Evolutionary conservation across 2,329 filamentous ascomycete species (phyloP).

Genomic region (Xylaria sp.): DNA sequence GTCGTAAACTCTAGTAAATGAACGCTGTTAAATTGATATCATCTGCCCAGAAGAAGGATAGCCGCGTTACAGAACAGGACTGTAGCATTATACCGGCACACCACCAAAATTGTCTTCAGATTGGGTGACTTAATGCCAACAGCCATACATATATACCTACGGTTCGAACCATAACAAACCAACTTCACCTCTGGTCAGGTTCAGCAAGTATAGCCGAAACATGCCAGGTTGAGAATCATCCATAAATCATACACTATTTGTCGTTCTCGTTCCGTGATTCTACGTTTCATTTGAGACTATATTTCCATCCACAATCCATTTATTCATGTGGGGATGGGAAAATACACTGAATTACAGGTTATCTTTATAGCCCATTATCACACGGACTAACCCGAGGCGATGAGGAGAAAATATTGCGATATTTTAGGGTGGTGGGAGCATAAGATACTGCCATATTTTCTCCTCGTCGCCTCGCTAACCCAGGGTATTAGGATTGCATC

Average conservation of each 20-base stretch:
- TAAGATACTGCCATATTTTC: too few relatives aligned
- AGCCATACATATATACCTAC: too few relatives aligned
- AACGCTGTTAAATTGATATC: background rate
- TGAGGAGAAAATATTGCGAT: too few relatives aligned
- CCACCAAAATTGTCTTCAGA: too few relatives aligned
- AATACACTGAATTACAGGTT: background rate
- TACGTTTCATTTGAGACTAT: background rate
- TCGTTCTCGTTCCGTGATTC: background rate
- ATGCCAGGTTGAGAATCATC: background rate
- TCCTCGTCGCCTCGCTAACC: too few relatives aligned
- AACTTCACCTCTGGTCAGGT: background rate
- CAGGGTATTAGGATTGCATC: too few relatives aligned
- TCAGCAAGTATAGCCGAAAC: background rate
- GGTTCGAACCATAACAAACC: background rate
- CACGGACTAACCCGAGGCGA: too few relatives aligned
- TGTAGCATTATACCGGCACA: too few relatives aligned
- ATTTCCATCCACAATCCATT: background rate
- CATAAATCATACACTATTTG: background rate
- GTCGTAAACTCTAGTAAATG: background rate
- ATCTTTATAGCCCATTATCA: background rate
- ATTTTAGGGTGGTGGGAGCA: too few relatives aligned
- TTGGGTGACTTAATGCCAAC: too few relatives aligned
- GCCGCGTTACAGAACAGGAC: too few relatives aligned
- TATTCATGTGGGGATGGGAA: background rate
- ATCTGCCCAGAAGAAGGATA: too few relatives aligned